Conservation (phyloP, 352 stramenopile species). For the Phytophthora megakarya region DNA sequence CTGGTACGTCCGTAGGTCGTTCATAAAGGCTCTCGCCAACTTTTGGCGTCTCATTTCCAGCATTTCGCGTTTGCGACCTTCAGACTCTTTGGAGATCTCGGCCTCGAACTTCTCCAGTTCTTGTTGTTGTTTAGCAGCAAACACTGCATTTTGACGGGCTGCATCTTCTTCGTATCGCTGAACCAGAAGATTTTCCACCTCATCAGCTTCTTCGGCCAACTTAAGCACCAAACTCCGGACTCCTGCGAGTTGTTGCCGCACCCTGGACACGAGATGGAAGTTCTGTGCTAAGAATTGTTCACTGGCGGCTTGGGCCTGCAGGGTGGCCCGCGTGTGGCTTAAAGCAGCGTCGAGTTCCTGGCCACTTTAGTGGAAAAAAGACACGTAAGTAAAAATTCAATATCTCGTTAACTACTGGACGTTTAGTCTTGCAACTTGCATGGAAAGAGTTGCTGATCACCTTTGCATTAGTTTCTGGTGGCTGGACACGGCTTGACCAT, state of each 20-base stretch:
- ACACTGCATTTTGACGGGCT: conserved; percentile 73
- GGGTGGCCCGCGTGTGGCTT: conserved; percentile 39
- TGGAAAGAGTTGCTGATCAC: conserved; percentile 17
- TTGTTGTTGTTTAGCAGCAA: conserved; percentile 67
- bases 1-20: conserved; percentile 84
- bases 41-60: conserved; percentile 61
- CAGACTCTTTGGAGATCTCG: conserved; percentile 66
- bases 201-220: conserved; percentile 61
- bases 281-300: conserved; percentile 70
- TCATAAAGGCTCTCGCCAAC: conserved; percentile 67
- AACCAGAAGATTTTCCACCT: conserved; percentile 74
- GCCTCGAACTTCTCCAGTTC: conserved; percentile 78
- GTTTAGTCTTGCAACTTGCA: conserved; percentile 8
- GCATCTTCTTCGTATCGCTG: conserved; percentile 76
- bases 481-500: conserved; percentile 32
- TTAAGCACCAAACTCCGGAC: conserved; percentile 57
- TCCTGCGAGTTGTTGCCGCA: conserved; percentile 58
- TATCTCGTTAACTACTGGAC: conserved; percentile 16
- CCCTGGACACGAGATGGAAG: conserved; percentile 59
- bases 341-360: conserved; percentile 55
- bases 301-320: conserved; percentile 69
- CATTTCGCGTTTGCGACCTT: conserved; percentile 58
- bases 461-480: conserved; percentile 58
- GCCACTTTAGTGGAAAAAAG: conserved; percentile 37
- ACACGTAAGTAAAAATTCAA: conserved; percentile 15